Evolutionary conservation across 768 basidiomycete species (phyloP), one percentile per base, ranked within the genome.

Genomic region (Asterophora parasitica): DNA sequence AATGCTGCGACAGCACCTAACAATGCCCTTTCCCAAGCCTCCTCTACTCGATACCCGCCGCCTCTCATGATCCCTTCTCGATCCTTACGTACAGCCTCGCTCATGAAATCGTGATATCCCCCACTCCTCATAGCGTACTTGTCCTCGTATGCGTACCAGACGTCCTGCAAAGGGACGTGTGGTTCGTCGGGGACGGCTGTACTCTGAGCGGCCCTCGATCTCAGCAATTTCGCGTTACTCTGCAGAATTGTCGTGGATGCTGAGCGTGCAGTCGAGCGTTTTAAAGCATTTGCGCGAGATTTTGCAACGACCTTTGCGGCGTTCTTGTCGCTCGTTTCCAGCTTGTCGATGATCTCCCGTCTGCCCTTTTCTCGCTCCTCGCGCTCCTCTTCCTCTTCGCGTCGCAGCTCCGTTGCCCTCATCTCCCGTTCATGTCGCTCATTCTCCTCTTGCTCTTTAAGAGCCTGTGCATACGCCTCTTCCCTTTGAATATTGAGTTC

Each of bases 1-100:
- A 93, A 62, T 1, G 79, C 88, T 31, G 82, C 82, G 17, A 92
- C 83, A 4, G 88, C 84, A 54, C 64, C 79, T 48, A 85, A 70
- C 48, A 94, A 61, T 10, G 88, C 89, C 46, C 91, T 74, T 57
- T 86, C 85, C 91, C 91, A 93, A 36, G 85, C 88, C 61, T 93
- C 87, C 51, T 88, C 82, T 4, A 89, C 72, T 52, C 69, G 73
- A 61, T 91, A 94, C 7, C 92, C 92, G 7, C 90, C 92, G 16
- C 81, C 90, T 35, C 83, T 73, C 84, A 86, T 87, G 55, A 85
- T 81, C 11, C 85, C 86, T 51, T 87, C 87, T 48, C 79, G 67
- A 60, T 91, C 88, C 56, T 78, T 77, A 56, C 85, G 70, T 15
- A 91, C 84, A 11, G 84, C 83, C 48, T 88, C 87, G 54, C 86